phyloP scores from a whole-genome alignment of 2,329 filamentous ascomycete species.

The Nothophaeocryptopus gaeumannii region DNA sequence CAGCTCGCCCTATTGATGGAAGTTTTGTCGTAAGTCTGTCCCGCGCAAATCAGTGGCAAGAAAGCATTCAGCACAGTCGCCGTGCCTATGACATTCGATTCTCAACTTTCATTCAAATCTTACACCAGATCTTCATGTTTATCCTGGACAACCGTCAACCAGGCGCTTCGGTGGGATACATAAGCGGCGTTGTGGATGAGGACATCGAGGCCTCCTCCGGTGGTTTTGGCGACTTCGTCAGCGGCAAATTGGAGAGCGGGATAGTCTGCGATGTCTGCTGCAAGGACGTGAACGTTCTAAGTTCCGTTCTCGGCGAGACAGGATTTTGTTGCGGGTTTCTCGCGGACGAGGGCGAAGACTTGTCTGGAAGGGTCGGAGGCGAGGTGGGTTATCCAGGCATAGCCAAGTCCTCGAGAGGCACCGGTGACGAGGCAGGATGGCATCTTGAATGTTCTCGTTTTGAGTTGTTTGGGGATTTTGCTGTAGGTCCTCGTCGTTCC shows the following conservation, averaged over 20 bases:
- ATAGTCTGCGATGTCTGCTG: slow-evolving; percentile 46
- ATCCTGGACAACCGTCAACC: slow-evolving; percentile 21
- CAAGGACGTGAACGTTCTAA: slow-evolving; percentile 47
- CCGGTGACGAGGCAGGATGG: slow-evolving; percentile 35
- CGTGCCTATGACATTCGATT: slow-evolving; percentile 30
- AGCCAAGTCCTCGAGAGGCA: slow-evolving; percentile 35
- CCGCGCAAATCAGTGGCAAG: slow-evolving; percentile 28
- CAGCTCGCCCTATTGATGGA: slow-evolving; percentile 47
- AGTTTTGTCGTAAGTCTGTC: slow-evolving; percentile 52
- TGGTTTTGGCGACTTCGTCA: slow-evolving; percentile 23
- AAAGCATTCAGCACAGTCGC: slow-evolving; percentile 28
- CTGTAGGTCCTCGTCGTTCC: too few relatives aligned
- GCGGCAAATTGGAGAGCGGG: slow-evolving; percentile 38
- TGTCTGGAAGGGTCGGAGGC: slow-evolving; percentile 31
- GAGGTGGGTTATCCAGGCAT: slow-evolving; percentile 33
- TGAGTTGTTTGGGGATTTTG: too few relatives aligned
- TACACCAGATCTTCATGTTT: slow-evolving; percentile 17
- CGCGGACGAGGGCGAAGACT: slow-evolving; percentile 38
- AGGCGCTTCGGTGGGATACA: slow-evolving; percentile 13
- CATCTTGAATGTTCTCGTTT: slow-evolving; percentile 22
- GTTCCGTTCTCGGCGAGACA: slow-evolving; percentile 22
- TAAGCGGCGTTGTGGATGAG: slow-evolving; percentile 36
- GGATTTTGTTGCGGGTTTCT: slow-evolving; percentile 22
- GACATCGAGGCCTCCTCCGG: slow-evolving; percentile 28
- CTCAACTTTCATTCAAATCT: slow-evolving; percentile 20